Evolutionary conservation across 2,329 filamentous ascomycete species (phyloP), one percentile per base, ranked within the genome.

Genomic region (Aspergillus quadricinctus): DNA sequence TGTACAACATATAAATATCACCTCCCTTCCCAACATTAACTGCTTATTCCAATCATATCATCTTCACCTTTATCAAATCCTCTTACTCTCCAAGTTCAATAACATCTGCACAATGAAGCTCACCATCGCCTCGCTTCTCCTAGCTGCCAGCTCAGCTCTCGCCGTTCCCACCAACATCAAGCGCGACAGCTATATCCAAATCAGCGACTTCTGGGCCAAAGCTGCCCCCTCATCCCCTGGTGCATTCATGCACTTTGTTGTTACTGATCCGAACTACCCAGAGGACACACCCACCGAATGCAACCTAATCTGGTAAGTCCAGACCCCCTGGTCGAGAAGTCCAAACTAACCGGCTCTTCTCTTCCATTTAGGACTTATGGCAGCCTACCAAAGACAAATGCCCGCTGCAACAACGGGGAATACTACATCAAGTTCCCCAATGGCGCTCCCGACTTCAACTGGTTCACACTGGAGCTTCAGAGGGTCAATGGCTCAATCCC

Each of bases 361-460:
- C 14, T 7, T 37, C 3, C 14, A 9, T 7, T 5, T 9, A 57
- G 62, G 64, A 31, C 48, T 6, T 66, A 62, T 11, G 57, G 60
- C 14, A 5, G 23, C 0, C n/a, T 11, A 9, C 65, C 66, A 3
- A 49, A 64, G 1, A 3, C 48, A 28, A 54, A 40, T 9, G 62
- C 66, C 6, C 64, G 65, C 9, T 68, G 66, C 59, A 58, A 63
- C 52, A 64, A 66, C 41, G 41, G 55, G 17, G 50, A 66, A 48
- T 68, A 68, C 50, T 64, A 66, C 21, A 63, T 68, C 23, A 58
- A 54, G 10, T 66, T 68, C 27, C 64, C 64, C 0, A 49, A 61
- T 7, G 65, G 65, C 1, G 37, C 52, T 23, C 19, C 43, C 1
- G 54, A 68, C 31, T 59, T 66, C 49, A 56, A 65, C 17, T 27